Conservation (phyloP, 345 rosid species). For the Hirschfeldia incana region DNA sequence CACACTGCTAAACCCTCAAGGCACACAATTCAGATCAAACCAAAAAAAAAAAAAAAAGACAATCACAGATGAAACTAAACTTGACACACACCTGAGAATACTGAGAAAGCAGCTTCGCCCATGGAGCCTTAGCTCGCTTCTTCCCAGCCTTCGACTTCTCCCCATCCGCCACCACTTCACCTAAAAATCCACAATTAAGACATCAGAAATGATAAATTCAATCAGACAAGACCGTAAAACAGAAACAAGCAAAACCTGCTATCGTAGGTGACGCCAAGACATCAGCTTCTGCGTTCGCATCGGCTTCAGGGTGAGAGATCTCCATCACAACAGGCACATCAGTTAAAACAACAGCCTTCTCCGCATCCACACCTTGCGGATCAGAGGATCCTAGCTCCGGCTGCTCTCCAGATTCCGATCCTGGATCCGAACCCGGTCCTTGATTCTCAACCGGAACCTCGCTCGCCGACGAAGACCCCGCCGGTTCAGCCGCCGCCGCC, state of each 20-base stretch:
- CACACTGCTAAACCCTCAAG: slow-evolving; percentile 7
- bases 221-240: slow-evolving; percentile 6
- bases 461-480: slow-evolving; percentile 53
- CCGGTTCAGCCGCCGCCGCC: slow-evolving; percentile 56
- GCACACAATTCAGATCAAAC: neutral
- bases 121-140: slow-evolving; percentile 55
- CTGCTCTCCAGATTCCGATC: slow-evolving; percentile 52
- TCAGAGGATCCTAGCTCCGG: slow-evolving; percentile 67
- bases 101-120: slow-evolving; percentile 95
- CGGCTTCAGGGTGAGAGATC: slow-evolving; percentile 46
- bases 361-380: slow-evolving; percentile 52
- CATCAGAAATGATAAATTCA: neutral
- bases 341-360: slow-evolving; percentile 40
- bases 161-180: slow-evolving; percentile 39
- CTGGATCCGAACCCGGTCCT: slow-evolving; percentile 53
- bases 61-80: slow-evolving; percentile 3
- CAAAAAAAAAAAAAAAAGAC: neutral
- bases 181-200: slow-evolving; percentile 43
- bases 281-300: slow-evolving; percentile 49
- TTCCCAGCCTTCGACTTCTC: slow-evolving; percentile 35
- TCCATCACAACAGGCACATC: slow-evolving; percentile 41
- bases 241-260: slow-evolving; percentile 46
- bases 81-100: slow-evolving; percentile 58
- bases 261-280: slow-evolving; percentile 51
- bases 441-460: slow-evolving; percentile 48